These are phyloP conservation scores for Alloascoidea africana DNA, from an alignment of 805 yeast species.

Conservation along the genomic window DNA sequence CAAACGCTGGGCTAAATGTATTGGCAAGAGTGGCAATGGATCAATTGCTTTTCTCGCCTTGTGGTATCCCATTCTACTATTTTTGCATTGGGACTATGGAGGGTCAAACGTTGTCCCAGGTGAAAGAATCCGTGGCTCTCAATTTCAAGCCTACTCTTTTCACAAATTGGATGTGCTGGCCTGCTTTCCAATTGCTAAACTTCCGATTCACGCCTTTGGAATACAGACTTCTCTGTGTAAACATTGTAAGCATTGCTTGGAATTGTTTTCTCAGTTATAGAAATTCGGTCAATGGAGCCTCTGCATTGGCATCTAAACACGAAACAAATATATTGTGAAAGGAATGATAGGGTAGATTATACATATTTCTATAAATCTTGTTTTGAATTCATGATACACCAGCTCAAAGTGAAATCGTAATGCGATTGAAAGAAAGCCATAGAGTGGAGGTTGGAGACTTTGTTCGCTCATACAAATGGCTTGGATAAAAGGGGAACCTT, in stretches of 20 bases:
- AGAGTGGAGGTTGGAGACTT: too few relatives aligned
- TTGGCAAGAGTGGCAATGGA: constrained; percentile 45
- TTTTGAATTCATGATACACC: too few relatives aligned
- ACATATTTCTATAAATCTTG: too few relatives aligned
- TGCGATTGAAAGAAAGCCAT: too few relatives aligned
- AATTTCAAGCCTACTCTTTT: constrained; percentile 54
- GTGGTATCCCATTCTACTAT: constrained; percentile 61
- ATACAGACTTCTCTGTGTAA: constrained; percentile 52
- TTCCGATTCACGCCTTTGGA: constrained; percentile 64
- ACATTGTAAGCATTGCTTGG: constrained; percentile 67
- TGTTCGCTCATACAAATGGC: too few relatives aligned
- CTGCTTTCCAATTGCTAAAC: constrained; percentile 66
- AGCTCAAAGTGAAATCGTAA: too few relatives aligned
- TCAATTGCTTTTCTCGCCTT: constrained; percentile 66
- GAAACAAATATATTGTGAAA: too few relatives aligned
- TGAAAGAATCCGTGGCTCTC: constrained; percentile 16
- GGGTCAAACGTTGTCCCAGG: constrained; percentile 24
- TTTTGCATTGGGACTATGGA: constrained; percentile 55
- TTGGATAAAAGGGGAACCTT: too few relatives aligned
- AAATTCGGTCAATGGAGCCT: constrained; percentile 22
- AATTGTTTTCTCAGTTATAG: constrained; percentile 58
- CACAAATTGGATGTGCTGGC: constrained; percentile 86
- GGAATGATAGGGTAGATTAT: too few relatives aligned
- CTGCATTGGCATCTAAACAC: too few relatives aligned
- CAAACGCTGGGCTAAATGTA: constrained; percentile 17